Conservation (phyloP, 2,329 filamentous ascomycete genomes). For the Epichloe aotearoae region DNA sequence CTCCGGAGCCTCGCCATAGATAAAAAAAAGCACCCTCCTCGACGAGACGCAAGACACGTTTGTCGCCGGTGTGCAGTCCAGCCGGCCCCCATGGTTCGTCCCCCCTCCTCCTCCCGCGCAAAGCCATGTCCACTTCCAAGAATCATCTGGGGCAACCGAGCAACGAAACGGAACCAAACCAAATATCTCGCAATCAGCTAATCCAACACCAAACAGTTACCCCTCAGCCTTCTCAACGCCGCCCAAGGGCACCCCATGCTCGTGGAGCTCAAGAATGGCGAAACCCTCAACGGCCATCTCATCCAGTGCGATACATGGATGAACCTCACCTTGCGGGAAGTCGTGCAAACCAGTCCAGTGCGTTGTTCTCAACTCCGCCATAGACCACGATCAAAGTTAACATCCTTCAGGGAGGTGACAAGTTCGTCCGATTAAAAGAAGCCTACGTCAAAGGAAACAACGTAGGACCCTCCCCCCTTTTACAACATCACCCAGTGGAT, state of each 20-base stretch:
- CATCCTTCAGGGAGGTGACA: constrained; percentile 62
- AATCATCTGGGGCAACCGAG: neutral
- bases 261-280: constrained; percentile 92
- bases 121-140: no score
- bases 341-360: constrained; percentile 85
- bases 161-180: neutral
- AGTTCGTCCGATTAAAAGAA: constrained; percentile 82
- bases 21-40: neutral
- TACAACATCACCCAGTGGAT: neutral
- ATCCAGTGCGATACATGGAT: constrained; percentile 99
- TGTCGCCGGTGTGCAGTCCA: neutral
- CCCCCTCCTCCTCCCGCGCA: no score
- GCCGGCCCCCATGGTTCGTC: neutral
- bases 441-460: constrained; percentile 97
- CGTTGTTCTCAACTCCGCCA: constrained; percentile 9
- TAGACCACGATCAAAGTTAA: neutral
- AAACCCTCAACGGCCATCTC: constrained; percentile 91
- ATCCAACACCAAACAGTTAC: constrained; percentile 33
- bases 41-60: neutral
- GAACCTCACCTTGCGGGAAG: constrained; percentile 95
- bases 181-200: neutral
- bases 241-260: constrained; percentile 97
- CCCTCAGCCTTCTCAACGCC: constrained; percentile 77
- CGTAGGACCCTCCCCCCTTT: constrained; percentile 31
- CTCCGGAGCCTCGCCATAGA: neutral